Evolutionary conservation across 352 stramenopile species (phyloP).

Genomic region (Peronospora belbahrii): DNA sequence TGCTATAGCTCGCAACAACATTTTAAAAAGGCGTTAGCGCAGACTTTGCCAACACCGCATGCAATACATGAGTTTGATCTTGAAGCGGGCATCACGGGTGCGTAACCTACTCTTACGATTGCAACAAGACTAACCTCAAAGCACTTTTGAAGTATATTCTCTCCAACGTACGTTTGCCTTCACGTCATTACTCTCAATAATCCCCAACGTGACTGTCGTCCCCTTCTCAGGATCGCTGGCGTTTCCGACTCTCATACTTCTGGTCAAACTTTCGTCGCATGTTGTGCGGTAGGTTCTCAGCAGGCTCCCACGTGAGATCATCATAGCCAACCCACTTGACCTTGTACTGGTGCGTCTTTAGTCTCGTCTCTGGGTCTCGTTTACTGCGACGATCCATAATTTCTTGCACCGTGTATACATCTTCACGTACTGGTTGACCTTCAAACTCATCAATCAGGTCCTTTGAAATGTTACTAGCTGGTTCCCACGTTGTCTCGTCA

Average conservation of each 20-base stretch:
- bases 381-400: slow-evolving; percentile 61
- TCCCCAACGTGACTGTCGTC: neutral
- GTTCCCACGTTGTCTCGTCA: slow-evolving; percentile 72
- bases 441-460: slow-evolving; percentile 78
- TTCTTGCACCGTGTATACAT: slow-evolving; percentile 71
- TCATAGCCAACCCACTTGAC: slow-evolving; percentile 84
- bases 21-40: neutral
- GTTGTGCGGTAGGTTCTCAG: slow-evolving; percentile 71
- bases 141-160: neutral
- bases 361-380: slow-evolving; percentile 50
- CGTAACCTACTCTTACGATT: neutral
- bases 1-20: neutral
- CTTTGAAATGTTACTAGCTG: slow-evolving; percentile 66
- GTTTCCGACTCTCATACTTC: slow-evolving; percentile 57
- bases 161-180: neutral
- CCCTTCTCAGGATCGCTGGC: neutral
- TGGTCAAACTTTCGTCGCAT: slow-evolving; percentile 72
- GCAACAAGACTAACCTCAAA: slow-evolving; percentile 7
- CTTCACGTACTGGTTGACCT: slow-evolving; percentile 54
- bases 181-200: neutral
- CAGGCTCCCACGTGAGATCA: slow-evolving; percentile 68
- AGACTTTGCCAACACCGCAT: neutral
- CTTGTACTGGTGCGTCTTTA: slow-evolving; percentile 76
- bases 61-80: neutral
- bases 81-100: neutral